phyloP scores from a whole-genome alignment of 140 eudicot species.

The Oenanthe javanica region DNA sequence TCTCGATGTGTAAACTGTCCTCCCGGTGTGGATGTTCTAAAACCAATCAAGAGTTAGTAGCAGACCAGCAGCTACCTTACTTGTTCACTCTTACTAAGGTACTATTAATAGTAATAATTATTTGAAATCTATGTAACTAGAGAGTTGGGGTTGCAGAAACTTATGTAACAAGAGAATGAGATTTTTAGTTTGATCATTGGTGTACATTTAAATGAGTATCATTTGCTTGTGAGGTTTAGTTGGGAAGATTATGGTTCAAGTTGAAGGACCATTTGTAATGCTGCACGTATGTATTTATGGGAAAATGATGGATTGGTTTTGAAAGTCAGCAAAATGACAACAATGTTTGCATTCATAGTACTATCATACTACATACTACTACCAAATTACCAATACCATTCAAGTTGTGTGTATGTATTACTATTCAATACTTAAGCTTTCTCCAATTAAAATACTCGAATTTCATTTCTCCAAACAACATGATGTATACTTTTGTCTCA shows the following conservation, averaged over 20 bases:
- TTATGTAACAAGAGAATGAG: background rate
- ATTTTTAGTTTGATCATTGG: background rate
- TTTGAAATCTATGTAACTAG: slow-evolving; percentile 2
- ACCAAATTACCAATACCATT: background rate
- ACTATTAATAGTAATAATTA: background rate
- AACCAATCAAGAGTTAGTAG: background rate
- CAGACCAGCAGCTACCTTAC: background rate
- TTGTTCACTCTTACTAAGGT: background rate
- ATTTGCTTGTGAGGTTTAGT: background rate
- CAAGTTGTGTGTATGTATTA: background rate
- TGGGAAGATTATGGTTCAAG: background rate
- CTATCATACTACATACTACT: background rate
- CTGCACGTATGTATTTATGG: slow-evolving; percentile 1
- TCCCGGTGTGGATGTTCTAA: too few species aligned
- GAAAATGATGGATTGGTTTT: background rate
- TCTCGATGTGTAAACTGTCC: too few species aligned
- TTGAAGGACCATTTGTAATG: slow-evolving; percentile 3
- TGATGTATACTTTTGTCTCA: background rate
- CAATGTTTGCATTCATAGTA: background rate
- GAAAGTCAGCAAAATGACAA: background rate
- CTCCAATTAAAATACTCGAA: background rate
- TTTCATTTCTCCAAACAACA: background rate
- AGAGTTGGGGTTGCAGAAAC: background rate
- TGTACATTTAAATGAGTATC: background rate
- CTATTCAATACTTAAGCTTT: background rate